Conservation (phyloP, 140 eudicot genomes). For the Artemisia princeps region DNA sequence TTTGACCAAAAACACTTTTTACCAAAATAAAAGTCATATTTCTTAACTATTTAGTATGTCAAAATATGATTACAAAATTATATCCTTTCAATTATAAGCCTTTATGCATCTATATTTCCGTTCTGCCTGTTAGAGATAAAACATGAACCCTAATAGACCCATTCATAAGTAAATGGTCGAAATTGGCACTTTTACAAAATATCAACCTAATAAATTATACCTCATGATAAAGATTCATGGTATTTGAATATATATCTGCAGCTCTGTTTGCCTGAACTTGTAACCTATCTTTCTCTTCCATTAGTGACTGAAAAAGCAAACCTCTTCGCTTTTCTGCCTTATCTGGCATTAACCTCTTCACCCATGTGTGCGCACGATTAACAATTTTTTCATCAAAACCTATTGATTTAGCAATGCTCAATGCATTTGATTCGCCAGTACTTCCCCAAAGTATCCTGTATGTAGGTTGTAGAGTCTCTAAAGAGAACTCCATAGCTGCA, state of each 20-base stretch:
- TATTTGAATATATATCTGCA: conserved; percentile 54
- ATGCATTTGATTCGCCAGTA: conserved; percentile 85
- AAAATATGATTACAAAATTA: too few relatives aligned
- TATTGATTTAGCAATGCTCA: conserved; percentile 66
- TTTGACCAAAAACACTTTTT: background rate
- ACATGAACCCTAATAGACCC: background rate
- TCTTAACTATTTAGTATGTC: too few relatives aligned
- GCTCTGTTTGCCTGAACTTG: conserved; percentile 55
- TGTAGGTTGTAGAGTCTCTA: conserved; percentile 79
- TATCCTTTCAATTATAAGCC: too few relatives aligned
- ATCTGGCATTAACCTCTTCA: conserved; percentile 66
- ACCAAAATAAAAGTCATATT: background rate
- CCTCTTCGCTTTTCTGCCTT: conserved; percentile 66
- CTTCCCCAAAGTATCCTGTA: conserved; percentile 90
- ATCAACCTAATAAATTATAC: conserved; percentile 31
- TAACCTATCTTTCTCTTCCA: conserved; percentile 67
- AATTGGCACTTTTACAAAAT: background rate
- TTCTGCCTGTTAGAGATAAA: background rate
- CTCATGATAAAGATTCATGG: conserved; percentile 64
- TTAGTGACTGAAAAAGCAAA: conserved; percentile 61
- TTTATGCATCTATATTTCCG: background rate
- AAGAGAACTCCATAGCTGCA: conserved; percentile 93
- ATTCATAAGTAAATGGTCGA: conserved; percentile 8
- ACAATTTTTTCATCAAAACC: conserved; percentile 71
- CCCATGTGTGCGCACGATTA: conserved; percentile 67